A percentile compares a stretch with the other conserved stretches of the same genome.
Evolutionary conservation across 1,284 basidiomycete genomes (phyloP).

Genomic region (Xerocomus nothofagi): DNA sequence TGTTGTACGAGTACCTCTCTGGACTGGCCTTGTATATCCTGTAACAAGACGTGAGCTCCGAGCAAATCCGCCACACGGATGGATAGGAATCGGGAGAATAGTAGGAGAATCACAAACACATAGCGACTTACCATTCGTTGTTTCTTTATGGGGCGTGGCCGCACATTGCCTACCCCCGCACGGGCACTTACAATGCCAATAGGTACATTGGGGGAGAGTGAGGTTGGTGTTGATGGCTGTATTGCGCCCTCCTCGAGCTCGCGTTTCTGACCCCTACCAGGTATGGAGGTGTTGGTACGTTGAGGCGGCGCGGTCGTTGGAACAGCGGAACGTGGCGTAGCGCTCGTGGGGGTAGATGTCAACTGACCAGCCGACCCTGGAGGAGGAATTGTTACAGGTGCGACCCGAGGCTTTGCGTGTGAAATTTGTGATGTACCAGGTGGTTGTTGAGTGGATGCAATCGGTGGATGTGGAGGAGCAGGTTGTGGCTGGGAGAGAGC

Average conservation of each 20-base stretch:
- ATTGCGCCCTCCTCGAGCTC: constrained; percentile 41
- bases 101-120: not conserved
- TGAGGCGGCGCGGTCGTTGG: constrained; percentile 27
- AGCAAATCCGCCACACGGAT: constrained; percentile 11
- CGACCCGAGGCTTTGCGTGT: constrained; percentile 42
- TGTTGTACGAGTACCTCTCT: constrained; percentile 46
- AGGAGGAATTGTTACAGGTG: constrained; percentile 36
- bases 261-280: constrained; percentile 51
- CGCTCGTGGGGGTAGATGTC: constrained; percentile 33
- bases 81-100: not conserved
- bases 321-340: constrained; percentile 34
- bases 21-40: constrained; percentile 42
- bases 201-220: constrained; percentile 31
- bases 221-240: constrained; percentile 22
- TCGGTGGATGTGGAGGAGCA: constrained; percentile 31
- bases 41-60: constrained; percentile 16
- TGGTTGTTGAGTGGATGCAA: constrained; percentile 27
- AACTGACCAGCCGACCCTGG: constrained; percentile 16
- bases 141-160: constrained; percentile 74
- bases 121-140: constrained; percentile 59
- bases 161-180: constrained; percentile 53
- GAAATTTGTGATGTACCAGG: constrained; percentile 30
- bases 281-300: constrained; percentile 20
- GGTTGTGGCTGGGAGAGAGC: constrained; percentile 30
- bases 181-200: constrained; percentile 45